Base-by-base conservation (phyloP, 2,329 filamentous ascomycete genomes). In the Arthrobotrys sphaeroides region DNA sequence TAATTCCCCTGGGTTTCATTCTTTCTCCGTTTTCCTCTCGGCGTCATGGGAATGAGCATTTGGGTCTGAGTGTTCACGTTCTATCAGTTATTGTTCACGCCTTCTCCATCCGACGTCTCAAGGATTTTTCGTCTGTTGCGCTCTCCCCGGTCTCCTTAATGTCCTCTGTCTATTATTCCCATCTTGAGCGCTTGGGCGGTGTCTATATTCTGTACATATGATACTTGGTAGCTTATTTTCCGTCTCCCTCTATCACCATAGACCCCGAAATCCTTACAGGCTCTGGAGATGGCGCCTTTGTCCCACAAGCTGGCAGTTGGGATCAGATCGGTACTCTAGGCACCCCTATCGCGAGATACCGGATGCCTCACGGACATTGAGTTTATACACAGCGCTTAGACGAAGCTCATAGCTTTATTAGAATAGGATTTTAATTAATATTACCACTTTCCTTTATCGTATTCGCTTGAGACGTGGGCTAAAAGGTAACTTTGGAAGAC, bases 21-120 rank as follows among this genome's bases (percentile, higher is more conserved):
- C 51, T 38, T 55, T 31, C 51, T 55, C 51, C 51, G 31, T 55
- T 55, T 73, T 62, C 57, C 68, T 60, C 61, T 57, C 42, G 33
- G 64, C 53, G 65, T 68, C 61, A 53, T 45, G 59, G 45, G 69
- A 61, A 73, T 60, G 60, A 51, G 45, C 45, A 65, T 49, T 62
- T 68, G 68, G 66, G 64, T 24, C 57, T 61, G 59, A 74, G 70
- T 67, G 70, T 74, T 74, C 70, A 59, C 53, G 51, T 74, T 74
- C 69, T 73, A 28, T 55, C 42, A 59, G 49, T 61, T 53, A n/a
- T 51, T 45, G 12, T 45, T 51, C 60, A 62, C 57, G 57, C 57
- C 57, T 36, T 57, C 36, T 49, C 31, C 28, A 38, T 40, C 36
- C 28, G n/a, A 51, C 28, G 12, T 47, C 33, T 57, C 51, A 16